A percentile compares a stretch with the other conserved stretches of the same genome.
These are phyloP conservation scores for Salvia rosmarinus DNA, from an alignment of 257 asterid species.

Conservation along the genomic window DNA sequence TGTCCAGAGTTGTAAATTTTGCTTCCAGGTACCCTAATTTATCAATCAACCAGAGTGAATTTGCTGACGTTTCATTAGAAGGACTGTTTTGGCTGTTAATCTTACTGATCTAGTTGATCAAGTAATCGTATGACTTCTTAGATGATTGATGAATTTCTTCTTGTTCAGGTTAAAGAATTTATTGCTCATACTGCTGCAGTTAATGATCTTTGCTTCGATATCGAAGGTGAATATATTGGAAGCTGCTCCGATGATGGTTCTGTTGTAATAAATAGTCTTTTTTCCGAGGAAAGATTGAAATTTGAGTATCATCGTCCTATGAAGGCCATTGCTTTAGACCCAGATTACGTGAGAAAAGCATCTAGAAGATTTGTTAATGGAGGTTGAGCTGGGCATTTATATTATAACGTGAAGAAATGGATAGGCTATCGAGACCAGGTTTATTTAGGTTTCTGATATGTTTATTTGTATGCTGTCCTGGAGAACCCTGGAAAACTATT, in stretches of 20 bases:
- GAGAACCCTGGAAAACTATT: slow-evolving; percentile 30
- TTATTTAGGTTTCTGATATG: slow-evolving; percentile 37
- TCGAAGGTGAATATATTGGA: slow-evolving; percentile 96
- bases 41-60: no score
- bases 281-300: slow-evolving; percentile 83
- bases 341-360: slow-evolving; percentile 85
- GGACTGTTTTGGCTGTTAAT: no score
- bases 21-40: no score
- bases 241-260: slow-evolving; percentile 99
- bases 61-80: no score
- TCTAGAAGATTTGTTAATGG: slow-evolving; percentile 95
- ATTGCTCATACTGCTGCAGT: slow-evolving; percentile 90
- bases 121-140: no score
- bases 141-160: no score
- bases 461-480: slow-evolving; percentile 35
- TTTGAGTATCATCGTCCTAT: slow-evolving; percentile 97
- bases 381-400: slow-evolving; percentile 95
- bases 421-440: slow-evolving; percentile 97
- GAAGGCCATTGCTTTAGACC: slow-evolving; percentile 96
- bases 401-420: slow-evolving; percentile 90
- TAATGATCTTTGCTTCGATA: slow-evolving; percentile 90
- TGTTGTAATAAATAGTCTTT: slow-evolving; percentile 87
- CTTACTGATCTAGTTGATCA: no score
- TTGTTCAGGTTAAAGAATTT: slow-evolving; percentile 83
- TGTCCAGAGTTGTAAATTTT: no score